These are phyloP conservation scores for Fomitopsis palustris DNA, from an alignment of 1,284 basidiomycete genomes.

Conservation along the genomic window DNA sequence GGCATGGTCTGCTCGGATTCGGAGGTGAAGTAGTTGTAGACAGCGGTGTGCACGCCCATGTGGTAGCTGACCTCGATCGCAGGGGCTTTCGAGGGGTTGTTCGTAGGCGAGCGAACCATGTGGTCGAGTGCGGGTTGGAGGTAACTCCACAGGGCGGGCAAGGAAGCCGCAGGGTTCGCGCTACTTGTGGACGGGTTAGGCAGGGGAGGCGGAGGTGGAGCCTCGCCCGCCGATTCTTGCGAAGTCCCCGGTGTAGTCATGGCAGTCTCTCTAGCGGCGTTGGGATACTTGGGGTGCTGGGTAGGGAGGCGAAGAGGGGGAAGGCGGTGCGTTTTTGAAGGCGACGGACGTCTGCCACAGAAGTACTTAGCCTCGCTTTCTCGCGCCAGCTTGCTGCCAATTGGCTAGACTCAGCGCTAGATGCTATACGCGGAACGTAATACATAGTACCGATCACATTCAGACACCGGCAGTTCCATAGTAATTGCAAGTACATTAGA, in stretches of 20 bases:
- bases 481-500: neutral
- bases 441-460: neutral
- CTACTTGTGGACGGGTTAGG: slow-evolving; percentile 47
- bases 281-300: neutral
- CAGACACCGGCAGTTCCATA: neutral
- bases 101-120: slow-evolving; percentile 65
- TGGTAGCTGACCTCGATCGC: slow-evolving; percentile 68
- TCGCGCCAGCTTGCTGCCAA: neutral
- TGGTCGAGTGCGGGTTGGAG: slow-evolving; percentile 70
- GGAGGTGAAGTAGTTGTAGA: slow-evolving; percentile 75
- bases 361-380: neutral
- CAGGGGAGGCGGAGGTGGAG: slow-evolving; percentile 21
- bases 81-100: slow-evolving; percentile 55
- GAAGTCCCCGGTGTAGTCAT: neutral
- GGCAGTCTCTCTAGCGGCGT: too few species aligned
- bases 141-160: slow-evolving; percentile 70
- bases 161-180: slow-evolving; percentile 68
- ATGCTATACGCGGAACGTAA: neutral
- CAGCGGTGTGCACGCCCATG: slow-evolving; percentile 72
- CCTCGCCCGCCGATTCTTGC: neutral
- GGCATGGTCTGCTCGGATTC: slow-evolving; percentile 40
- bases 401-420: neutral
- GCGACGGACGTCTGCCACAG: neutral
- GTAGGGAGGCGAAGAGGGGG: neutral
- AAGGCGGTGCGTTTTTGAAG: neutral